Base-by-base conservation (phyloP, 2,329 filamentous ascomycete species). In the Nigrograna mackinnonii region DNA sequence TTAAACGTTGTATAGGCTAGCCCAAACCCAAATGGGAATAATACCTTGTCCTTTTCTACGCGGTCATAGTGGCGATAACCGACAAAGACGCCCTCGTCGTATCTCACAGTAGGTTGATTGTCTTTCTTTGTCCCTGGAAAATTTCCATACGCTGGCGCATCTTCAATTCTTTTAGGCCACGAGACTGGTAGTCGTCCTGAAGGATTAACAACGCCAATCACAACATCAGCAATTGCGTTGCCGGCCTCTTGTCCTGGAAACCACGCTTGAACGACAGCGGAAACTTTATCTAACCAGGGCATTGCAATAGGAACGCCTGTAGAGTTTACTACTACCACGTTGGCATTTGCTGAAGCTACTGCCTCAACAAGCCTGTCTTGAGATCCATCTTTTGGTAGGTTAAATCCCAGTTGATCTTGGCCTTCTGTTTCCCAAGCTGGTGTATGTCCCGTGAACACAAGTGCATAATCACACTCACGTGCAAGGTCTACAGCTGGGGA, bases 241-340 rank as follows among this genome's bases (percentile, higher is more conserved):
- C 70, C 70, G 4, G 60, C 57, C 54, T 73, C 70, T 49, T 73
- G 68, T 4, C 71, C 71, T 1, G 69, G 65, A 21, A 72, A 66
- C 59, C 72, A 72, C 3, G 70, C 68, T 41, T 69, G 66, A 3
- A 74, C 41, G 14, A 74, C 64, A 5, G 61, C 62, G 5, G 61
- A 49, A n/a, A 68, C 52, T 21, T 64, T 60, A 50, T 79, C 72
- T 1, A 76, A 77, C 86, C 85, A 89, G 14, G 84, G 84, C 77
- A 87, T 84, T 2, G 79, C 77, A 13, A 87, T 78, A 0, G 88
- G 87, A 0, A 87, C 89, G 24, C 88, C 89, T 0, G 86, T 89
- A 56, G 91, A 88, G 60, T 89, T 83, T 2, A 91, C 84, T 2
- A 94, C 81, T 1, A 83, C 81, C 1, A 86, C 85, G 41, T 84